phyloP scores from a whole-genome alignment of 2,329 filamentous ascomycete genomes.

The Thermothelomyces thermophilus region DNA sequence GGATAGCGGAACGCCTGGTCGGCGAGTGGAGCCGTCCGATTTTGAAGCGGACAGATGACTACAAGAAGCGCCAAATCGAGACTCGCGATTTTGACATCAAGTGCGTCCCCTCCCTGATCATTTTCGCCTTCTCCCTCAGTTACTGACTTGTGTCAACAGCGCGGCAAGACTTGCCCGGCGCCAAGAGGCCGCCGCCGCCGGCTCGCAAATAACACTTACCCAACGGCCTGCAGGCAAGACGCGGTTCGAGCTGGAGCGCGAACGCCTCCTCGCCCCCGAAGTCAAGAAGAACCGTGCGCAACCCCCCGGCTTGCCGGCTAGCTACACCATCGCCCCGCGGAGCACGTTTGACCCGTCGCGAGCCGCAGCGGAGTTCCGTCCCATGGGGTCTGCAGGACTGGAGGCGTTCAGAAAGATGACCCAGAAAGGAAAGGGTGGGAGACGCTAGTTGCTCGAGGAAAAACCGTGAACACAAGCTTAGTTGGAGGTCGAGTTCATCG shows the following conservation, averaged over 20 bases:
- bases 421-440: constrained; percentile 49
- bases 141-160: constrained; percentile 28
- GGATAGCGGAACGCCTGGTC: constrained; percentile 84
- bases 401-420: constrained; percentile 62
- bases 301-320: constrained; percentile 46
- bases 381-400: constrained; percentile 56
- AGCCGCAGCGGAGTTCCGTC: constrained; percentile 45
- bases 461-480: not conserved
- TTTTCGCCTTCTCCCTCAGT: not conserved
- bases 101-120: constrained; percentile 38
- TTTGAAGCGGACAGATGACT: constrained; percentile 87
- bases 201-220: constrained; percentile 44
- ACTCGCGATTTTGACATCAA: constrained; percentile 58
- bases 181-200: constrained; percentile 34
- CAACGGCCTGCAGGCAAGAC: constrained; percentile 40
- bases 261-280: constrained; percentile 52
- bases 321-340: constrained; percentile 54
- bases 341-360: constrained; percentile 53
- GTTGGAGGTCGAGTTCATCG: not conserved
- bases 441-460: not conserved
- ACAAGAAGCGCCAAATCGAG: constrained; percentile 71
- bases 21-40: constrained; percentile 96
- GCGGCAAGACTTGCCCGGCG: constrained; percentile 49
- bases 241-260: constrained; percentile 45
- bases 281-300: constrained; percentile 47